Evolutionary conservation across 2,329 filamentous ascomycete species (phyloP), one percentile per base, ranked within the genome.

Genomic region (Sporothrix protearum): DNA sequence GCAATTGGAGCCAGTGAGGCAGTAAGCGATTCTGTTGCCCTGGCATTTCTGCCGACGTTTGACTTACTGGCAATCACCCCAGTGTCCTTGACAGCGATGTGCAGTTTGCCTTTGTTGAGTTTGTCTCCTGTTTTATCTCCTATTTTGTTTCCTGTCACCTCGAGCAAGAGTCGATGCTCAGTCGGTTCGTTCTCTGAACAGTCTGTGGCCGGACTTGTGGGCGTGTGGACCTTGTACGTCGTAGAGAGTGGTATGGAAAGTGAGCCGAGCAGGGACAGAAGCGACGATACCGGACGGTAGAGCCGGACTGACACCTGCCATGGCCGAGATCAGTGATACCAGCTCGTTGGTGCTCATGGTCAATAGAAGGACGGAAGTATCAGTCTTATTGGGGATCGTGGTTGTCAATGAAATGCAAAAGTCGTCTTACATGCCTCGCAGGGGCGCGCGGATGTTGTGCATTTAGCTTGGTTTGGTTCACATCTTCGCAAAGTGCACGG

Each of bases 311-410:
- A 51, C 47, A 51, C 47, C 47, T 51, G 47, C 47, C 39, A 12
- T 42, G 39, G 39, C 39, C 2, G 59, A 63, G 59, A 16, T 63
- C 19, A 63, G 9, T 19, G 45, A 45, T 10, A 12, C 59, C 3
- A 63, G 10, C 19, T 63, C 59, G 33, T 28, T 63, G 16, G 59
- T 63, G 36, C 22, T 19, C 59, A 63, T 63, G 59, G 59, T 63
- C 5, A 28, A 16, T n/a, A n/a, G n/a, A n/a, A n/a, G n/a, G n/a
- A n/a, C n/a, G n/a, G n/a, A n/a, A n/a, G n/a, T n/a, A n/a, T n/a
- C n/a, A n/a, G n/a, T n/a, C n/a, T n/a, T n/a, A n/a, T n/a, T n/a
- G n/a, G n/a, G n/a, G n/a, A n/a, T n/a, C n/a, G n/a, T n/a, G n/a
- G n/a, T n/a, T n/a, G n/a, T n/a, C n/a, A n/a, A n/a, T n/a, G n/a